Conservation (phyloP, 176 grass and related monocot species). For the Triticum dicoccoides region DNA sequence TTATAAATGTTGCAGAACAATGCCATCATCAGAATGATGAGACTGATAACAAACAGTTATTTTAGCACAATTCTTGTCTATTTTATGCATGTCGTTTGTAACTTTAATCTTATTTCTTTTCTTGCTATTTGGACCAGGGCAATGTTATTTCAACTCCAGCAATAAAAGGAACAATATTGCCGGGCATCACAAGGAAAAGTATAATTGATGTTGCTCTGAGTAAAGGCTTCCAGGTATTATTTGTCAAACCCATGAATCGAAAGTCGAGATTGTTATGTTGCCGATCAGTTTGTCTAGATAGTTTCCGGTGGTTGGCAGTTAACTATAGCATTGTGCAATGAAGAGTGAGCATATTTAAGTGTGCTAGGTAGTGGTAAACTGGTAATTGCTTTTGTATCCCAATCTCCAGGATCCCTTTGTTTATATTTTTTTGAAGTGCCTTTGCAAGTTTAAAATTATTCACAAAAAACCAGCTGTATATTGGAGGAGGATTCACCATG, state of each 20-base stretch:
- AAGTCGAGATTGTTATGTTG: neutral
- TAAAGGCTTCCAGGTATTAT: constrained; percentile 71
- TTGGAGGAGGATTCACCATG: neutral
- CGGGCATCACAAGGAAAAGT: constrained; percentile 96
- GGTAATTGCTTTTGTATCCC: neutral
- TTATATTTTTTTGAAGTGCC: neutral
- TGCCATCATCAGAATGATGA: neutral
- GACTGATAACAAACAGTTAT: neutral
- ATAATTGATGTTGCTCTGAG: constrained; percentile 89
- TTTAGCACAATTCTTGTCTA: constrained; percentile 4
- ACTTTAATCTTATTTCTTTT: constrained; percentile 21
- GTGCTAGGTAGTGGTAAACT: neutral
- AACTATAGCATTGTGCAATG: neutral
- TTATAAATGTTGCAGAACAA: constrained; percentile 9
- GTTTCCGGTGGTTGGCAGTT: neutral
- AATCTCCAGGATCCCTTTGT: neutral
- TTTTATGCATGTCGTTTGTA: constrained; percentile 2
- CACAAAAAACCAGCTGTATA: neutral
- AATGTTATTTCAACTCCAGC: constrained; percentile 79
- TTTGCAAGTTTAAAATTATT: neutral
- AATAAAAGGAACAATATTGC: constrained; percentile 91
- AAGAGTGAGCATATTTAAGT: neutral
- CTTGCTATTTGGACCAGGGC: constrained; percentile 43
- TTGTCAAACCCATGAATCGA: neutral
- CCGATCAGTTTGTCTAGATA: neutral